Evolutionary conservation across 768 basidiomycete genomes (phyloP).

Genomic region (Termitomyces sp.): DNA sequence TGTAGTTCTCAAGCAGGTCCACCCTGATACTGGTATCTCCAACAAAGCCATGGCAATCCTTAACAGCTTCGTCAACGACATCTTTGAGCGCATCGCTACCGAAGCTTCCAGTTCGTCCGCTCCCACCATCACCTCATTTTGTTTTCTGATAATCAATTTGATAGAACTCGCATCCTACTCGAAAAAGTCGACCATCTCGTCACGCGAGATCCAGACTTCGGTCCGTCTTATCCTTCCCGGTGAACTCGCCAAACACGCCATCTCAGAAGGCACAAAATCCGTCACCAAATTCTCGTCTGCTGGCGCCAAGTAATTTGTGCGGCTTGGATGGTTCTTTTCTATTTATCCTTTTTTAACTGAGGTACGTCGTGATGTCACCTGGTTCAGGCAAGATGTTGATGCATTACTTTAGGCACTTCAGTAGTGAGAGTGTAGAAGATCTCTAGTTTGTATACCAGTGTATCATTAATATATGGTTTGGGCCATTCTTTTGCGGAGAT

Average conservation of each 20-base stretch:
- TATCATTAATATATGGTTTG: conserved; percentile 10
- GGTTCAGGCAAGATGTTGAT: background rate
- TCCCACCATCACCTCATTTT: background rate
- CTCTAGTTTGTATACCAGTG: conserved; percentile 16
- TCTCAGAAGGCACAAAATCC: conserved; percentile 81
- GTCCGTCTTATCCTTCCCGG: conserved; percentile 95
- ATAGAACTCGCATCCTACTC: conserved; percentile 95
- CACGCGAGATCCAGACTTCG: conserved; percentile 95
- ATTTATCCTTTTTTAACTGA: conserved; percentile 6
- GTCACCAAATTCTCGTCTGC: conserved; percentile 58
- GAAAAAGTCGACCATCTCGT: conserved; percentile 98
- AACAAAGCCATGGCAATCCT: conserved; percentile 94
- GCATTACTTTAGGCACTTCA: background rate
- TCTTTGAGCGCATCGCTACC: conserved; percentile 88
- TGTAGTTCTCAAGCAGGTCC: conserved; percentile 91
- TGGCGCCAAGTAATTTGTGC: conserved; percentile 39
- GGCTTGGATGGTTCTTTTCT: background rate
- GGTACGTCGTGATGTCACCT: background rate
- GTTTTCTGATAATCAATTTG: background rate
- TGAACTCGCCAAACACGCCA: conserved; percentile 97
- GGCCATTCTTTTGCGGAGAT: background rate
- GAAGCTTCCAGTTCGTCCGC: conserved; percentile 73
- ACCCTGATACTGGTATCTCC: conserved; percentile 98
- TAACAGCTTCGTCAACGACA: conserved; percentile 91
- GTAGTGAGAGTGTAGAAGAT: conserved; percentile 11